Evolutionary conservation across 2,329 filamentous ascomycete species (phyloP), one percentile per base, ranked within the genome.

Genomic region (Fusarium vanettenii): DNA sequence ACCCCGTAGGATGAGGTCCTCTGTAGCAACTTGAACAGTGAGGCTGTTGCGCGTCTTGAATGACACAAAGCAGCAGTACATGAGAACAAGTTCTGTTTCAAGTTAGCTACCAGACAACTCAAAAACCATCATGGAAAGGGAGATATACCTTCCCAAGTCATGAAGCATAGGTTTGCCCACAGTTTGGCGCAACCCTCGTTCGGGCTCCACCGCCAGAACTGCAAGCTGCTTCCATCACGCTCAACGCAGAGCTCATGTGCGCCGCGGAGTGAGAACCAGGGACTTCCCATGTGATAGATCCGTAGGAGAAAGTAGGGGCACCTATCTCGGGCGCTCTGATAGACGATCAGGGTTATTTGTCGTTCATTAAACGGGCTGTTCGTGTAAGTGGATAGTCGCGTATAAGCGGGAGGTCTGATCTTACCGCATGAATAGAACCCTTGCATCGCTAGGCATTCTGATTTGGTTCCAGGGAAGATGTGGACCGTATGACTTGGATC

Each of bases 61-160:
- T 1, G 87, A 86, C 18, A 90, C 80, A 74, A 92, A 91, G 0
- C 87, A 86, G 73, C 86, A 89, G 75, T 91, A 88, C 72, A 91
- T 89, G 1, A 92, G 83, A 3, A 90, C 87, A 81, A 92, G 85
- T 79, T 91, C 90, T 91, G 37, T 3, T 27, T 33, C 3, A 60
- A 9, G 66, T 78, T 41, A 76, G 76, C 64, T 45, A 2, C 27
- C 20, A n/a, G 10, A 18, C 7, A 18, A 18, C 16, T 11, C 6
- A 29, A 5, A 3, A 11, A 18, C 27, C 4, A 11, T 16, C 5
- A 33, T 43, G 20, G 13, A 37, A 11, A 8, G 1, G 41, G 20
- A 33, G 10, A 60, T 84, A 66, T 75, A 90, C 89, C 89, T 84
- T 92, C 90, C 89, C 89, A 92, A 2, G 89, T 91, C 66, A 87